Evolutionary conservation across 495 filamentous ascomycete genomes (phyloP).

Genomic region (Lepraria neglecta): DNA sequence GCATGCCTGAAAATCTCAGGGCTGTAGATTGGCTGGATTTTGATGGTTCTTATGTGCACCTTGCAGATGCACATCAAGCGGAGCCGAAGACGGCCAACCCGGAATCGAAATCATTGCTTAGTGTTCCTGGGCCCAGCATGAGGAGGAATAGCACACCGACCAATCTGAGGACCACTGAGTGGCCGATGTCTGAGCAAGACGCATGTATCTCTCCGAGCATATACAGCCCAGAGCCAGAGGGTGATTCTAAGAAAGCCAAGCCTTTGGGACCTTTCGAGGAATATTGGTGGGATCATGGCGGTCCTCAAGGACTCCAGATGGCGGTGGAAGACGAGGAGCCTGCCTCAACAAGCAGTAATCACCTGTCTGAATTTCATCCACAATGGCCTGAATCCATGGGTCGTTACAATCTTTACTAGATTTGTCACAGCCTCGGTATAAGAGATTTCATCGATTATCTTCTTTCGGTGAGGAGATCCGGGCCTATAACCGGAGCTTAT

Average conservation of each 20-base stretch:
- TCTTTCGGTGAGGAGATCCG: no score
- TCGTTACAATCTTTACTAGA: background rate
- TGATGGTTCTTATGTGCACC: conserved; percentile 14
- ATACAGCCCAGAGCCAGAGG: conserved; percentile 3
- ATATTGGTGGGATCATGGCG: background rate
- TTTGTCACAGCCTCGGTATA: no score
- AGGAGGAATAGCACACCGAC: conserved; percentile 7
- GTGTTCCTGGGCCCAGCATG: background rate
- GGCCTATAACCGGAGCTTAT: no score
- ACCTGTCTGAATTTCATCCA: background rate
- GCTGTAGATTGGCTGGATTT: conserved; percentile 11
- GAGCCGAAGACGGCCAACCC: background rate
- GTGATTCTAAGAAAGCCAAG: background rate
- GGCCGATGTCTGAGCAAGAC: background rate
- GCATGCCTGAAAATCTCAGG: conserved; percentile 3
- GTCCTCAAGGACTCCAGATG: background rate
- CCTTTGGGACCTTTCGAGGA: conserved; percentile 6
- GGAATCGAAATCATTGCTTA: background rate
- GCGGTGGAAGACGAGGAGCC: background rate
- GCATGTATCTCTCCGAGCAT: background rate
- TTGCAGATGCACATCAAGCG: conserved; percentile 2
- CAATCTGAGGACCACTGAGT: conserved; percentile 3
- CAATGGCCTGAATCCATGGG: background rate
- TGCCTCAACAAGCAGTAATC: background rate
- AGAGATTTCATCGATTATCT: no score